Evolutionary conservation across 2,329 filamentous ascomycete genomes (phyloP), one percentile per base, ranked within the genome.

Genomic region (Clonostachys solani): DNA sequence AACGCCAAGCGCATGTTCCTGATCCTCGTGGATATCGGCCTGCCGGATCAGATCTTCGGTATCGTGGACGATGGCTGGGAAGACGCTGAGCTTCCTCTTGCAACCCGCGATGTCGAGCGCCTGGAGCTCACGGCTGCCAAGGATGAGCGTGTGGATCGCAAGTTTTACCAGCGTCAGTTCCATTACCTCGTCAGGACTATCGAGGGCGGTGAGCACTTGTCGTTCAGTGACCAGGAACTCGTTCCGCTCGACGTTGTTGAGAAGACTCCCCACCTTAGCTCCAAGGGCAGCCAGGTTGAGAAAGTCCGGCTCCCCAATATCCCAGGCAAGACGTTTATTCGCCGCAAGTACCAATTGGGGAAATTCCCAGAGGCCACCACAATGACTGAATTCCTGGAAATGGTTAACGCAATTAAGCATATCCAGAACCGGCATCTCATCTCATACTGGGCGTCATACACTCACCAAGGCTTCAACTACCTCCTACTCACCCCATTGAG

Each of bases 1-100:
- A 84, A 84, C 55, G 83, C 84, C 7, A 84, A 82, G 57, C 76
- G 83, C 42, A 72, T 90, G 37, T 91, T 90, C 57, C 70, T 92
- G 42, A 83, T 89, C 37, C 71, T 91, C 23, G 73, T 82, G 46
- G 86, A 90, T 56, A 69, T 89, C 19, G 83, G 82, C 33, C 74
- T 86, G 12, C 80, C 86, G 1, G 84, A 87, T 55, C 84, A 86
- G 60, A 89, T 91, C 50, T 91, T 91, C 57, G 80, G 80, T 40
- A 73, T 88, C 45, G 81, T 90, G 49, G 86, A 91, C 63, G 82
- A 86, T 58, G 86, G 83, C 18, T 89, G 86, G 86, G 84, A 87
- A 54, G 87, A 92, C 57, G 77, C 81, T 46, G 87, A 92, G 65
- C 70, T 92, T 40, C 87, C 87, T 6, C 74, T 91, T 43, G 72